These are phyloP conservation scores for Nicotiana rustica DNA, from an alignment of 305 asterid genomes.

Conservation along the genomic window DNA sequence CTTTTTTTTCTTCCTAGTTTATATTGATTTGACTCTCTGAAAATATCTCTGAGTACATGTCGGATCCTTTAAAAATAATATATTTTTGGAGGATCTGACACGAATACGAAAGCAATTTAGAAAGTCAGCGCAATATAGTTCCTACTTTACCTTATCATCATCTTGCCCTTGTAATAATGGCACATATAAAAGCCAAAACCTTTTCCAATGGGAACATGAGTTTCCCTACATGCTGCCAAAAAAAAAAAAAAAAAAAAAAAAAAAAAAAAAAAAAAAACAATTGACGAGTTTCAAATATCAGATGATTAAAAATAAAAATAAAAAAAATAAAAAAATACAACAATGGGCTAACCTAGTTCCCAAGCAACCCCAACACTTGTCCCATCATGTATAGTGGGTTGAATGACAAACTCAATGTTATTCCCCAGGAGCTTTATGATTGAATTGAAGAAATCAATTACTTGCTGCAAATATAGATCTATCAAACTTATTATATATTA, in stretches of 20 bases:
- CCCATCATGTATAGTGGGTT: slow-evolving; percentile 66
- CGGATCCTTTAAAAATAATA: too few relatives aligned
- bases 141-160: slow-evolving; percentile 60
- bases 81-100: too few relatives aligned
- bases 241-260: not conserved
- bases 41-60: too few relatives aligned
- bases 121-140: too few relatives aligned
- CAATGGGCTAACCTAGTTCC: slow-evolving; percentile 59
- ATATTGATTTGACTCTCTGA: too few relatives aligned
- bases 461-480: slow-evolving; percentile 61
- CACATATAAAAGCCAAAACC: slow-evolving; percentile 72
- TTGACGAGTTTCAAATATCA: not conserved
- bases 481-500: not conserved
- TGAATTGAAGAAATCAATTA: slow-evolving; percentile 61
- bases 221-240: slow-evolving; percentile 59
- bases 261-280: not conserved
- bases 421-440: slow-evolving; percentile 59
- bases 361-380: slow-evolving; percentile 67
- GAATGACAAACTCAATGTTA: slow-evolving; percentile 62
- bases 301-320: too few relatives aligned
- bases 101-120: too few relatives aligned
- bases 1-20: too few relatives aligned
- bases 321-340: not conserved
- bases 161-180: slow-evolving; percentile 67
- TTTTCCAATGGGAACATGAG: slow-evolving; percentile 61